Evolutionary conservation across 805 yeast species (phyloP).

Genomic region (Priceomyces fermenticarens): DNA sequence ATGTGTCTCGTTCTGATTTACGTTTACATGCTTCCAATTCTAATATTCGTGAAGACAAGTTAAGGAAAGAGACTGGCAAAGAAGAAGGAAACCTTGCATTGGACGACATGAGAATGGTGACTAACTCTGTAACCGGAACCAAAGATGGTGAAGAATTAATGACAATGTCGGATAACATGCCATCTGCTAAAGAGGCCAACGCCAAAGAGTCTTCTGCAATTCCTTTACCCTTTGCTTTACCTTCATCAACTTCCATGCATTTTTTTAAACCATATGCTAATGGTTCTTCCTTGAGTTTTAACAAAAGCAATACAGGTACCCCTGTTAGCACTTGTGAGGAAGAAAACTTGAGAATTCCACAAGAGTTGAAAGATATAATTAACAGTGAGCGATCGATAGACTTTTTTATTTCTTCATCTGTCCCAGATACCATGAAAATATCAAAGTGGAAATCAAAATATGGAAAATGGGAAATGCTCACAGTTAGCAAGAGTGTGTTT

Average conservation of each 20-base stretch:
- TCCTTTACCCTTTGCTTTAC: constrained; percentile 44
- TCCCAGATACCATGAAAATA: constrained; percentile 35
- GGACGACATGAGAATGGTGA: not conserved
- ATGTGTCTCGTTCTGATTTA: not conserved
- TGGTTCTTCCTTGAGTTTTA: constrained; percentile 7
- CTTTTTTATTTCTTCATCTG: constrained; percentile 31
- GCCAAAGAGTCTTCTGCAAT: constrained; percentile 10
- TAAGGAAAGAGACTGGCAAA: not conserved
- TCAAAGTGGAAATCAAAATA: constrained; percentile 41
- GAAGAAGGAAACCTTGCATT: not conserved
- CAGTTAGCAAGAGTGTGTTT: constrained; percentile 33
- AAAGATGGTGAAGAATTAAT: not conserved
- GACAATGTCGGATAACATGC: not conserved
- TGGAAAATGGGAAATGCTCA: constrained; percentile 46
- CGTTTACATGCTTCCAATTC: constrained; percentile 1
- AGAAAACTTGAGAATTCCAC: constrained; percentile 29
- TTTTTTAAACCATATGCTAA: constrained; percentile 33
- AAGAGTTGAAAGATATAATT: constrained; percentile 32
- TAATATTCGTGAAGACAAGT: constrained; percentile 1
- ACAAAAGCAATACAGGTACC: not conserved
- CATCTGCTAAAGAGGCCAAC: not conserved
- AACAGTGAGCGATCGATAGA: constrained; percentile 38
- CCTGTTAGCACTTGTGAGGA: constrained; percentile 10
- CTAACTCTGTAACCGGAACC: not conserved
- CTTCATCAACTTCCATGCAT: constrained; percentile 39